Base-by-base conservation (phyloP, 176 grass and related monocot species). In the Ananas comosus region DNA sequence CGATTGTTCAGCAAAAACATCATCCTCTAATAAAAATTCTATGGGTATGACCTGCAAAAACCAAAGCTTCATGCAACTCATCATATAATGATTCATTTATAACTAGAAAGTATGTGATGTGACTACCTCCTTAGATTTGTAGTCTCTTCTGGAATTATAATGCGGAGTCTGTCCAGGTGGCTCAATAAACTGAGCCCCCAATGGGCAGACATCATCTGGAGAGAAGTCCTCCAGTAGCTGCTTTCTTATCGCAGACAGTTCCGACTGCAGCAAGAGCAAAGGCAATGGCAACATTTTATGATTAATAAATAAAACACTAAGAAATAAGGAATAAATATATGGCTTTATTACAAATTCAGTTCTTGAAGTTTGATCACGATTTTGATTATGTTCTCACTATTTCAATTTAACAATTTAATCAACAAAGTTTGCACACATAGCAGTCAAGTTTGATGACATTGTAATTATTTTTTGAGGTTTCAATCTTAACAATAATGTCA, bases 191-290 rank as follows among this genome's bases (percentile, higher is more conserved):
- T 91, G 78, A 78, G 80, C 80, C 65, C 86, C 89, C 50, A 96
- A 13, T 48, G 80, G 72, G 79, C 76, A 90, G 7, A 56, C 70
- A 79, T 97, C 89, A 47, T 97, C 94, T 48, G 69, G 72, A 49
- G 74, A 79, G 76, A 97, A 97, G 63, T 97, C 94, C 79, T 90
- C 84, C 69, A 97, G 77, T 65, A 97, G 63, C 49, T 97, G 89
- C 53, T 90, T 85, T 76, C 61, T 83, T 83, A 88, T 52, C 10
- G 58, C 63, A 51, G 84, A 81, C 67, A 80, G 48, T 82, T 97
- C 89, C 49, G 80, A 73, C 94, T 97, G 75, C 71, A 82, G 11
- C 53, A 25, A 76, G 48, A 73, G 27, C 70, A 10, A 71, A 56
- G 63, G 69, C 48, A 69, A 19, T 12, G 66, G 10, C 16, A 70